Evolutionary conservation across 163 green algal species (phyloP), one percentile per base, ranked within the genome.

Genomic region (Volvox carteri): DNA sequence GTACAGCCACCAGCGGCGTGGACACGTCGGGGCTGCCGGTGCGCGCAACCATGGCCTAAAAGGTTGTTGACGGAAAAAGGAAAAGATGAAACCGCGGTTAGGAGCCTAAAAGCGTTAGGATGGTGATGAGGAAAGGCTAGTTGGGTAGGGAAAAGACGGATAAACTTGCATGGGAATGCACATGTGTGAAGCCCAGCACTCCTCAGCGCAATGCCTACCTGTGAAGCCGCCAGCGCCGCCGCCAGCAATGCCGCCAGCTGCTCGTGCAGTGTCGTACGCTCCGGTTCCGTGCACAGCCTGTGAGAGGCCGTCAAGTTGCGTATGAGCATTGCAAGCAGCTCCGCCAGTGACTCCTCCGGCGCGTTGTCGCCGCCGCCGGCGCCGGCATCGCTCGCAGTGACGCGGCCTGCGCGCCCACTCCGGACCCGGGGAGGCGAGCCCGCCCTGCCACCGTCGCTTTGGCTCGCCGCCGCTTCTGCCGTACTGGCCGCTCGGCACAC

Each of bases 21-120:
- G 81, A 87, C 6, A 87, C 81, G 65, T 87, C 81, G 19, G 81
- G 81, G 65, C 16, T 80, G 21, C 23, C 21, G 48, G 62, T 87
- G 48, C 81, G 81, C 25, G 81, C 9, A 33, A 87, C 65, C 33
- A 87, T 73, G 16, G 33, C 48, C 67, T 87, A 65, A 33, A 28
- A 33, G n/a, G 46, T 7, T n/a, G n/a, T n/a, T n/a, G n/a, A n/a
- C 21, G 46, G 77, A 4, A 46, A 23, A 46, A 21, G 25, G 70
- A 25, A 79, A 23, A 41, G 72, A 58, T 23, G 42, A 33, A 58
- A 33, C 41, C 1, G 16, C 25, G 74, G 74, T 67, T 28, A 50
- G 73, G 44, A 74, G 30, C 37, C 16, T 19, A 54, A 12, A 54
- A 21, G 68, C 6, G 7, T n/a, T 21, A 18, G 37, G 30, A 30